These are phyloP conservation scores for Aegilops bicornis DNA, from an alignment of 176 grass and related monocot species.

Conservation along the genomic window DNA sequence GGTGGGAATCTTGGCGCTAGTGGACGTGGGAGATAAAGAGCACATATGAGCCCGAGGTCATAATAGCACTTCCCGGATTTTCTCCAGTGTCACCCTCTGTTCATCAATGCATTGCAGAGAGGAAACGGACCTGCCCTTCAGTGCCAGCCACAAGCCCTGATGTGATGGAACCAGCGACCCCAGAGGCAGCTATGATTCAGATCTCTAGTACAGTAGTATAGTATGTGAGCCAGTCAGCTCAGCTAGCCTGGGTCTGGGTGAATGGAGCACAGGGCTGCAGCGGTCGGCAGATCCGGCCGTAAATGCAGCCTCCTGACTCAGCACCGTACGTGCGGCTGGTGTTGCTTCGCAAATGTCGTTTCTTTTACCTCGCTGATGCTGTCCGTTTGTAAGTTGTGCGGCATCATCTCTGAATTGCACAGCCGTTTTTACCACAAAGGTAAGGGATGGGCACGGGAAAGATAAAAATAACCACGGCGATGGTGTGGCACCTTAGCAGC, in stretches of 20 bases:
- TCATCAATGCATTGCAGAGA: constrained; percentile 4
- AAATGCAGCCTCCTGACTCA: neutral
- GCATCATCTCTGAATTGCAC: too few relatives aligned
- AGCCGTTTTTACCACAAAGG: too few relatives aligned
- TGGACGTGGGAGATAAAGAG: too few relatives aligned
- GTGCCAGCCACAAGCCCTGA: neutral
- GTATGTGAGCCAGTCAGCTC: neutral
- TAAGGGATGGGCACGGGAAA: too few relatives aligned
- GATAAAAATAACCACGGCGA: too few relatives aligned
- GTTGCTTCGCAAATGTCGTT: neutral
- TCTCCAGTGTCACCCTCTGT: constrained; percentile 11
- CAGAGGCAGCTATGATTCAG: neutral
- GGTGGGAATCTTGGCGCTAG: too few relatives aligned
- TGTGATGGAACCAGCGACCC: neutral
- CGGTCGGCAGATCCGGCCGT: constrained; percentile 4
- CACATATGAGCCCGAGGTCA: too few relatives aligned
- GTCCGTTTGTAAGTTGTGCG: too few relatives aligned
- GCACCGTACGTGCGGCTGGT: constrained; percentile 1
- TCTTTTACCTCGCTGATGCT: neutral
- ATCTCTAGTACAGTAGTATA: neutral
- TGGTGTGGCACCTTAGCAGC: too few relatives aligned
- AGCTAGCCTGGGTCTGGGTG: neutral
- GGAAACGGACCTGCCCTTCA: neutral
- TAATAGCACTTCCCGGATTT: too few relatives aligned
- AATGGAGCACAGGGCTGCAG: neutral